A percentile compares a stretch with the other conserved stretches of the same genome.
phyloP scores from a whole-genome alignment of 2,329 filamentous ascomycete species.

The Diaporthe sp. region DNA sequence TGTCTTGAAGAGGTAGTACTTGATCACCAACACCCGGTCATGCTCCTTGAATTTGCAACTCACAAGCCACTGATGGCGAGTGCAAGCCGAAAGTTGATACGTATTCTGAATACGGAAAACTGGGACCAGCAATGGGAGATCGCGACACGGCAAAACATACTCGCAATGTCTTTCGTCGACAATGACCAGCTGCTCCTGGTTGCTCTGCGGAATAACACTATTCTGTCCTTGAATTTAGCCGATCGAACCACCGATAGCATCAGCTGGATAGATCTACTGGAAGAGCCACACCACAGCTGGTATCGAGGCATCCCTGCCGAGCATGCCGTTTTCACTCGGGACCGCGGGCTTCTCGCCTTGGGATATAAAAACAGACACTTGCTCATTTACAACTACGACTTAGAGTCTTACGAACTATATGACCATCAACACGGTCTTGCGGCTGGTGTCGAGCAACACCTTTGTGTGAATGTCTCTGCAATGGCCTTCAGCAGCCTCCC shows the following conservation, averaged over 20 bases:
- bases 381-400: not conserved
- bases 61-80: not conserved
- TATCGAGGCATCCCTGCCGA: not conserved
- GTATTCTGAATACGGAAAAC: not conserved
- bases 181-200: not conserved
- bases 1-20: not conserved
- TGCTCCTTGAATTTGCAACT: not conserved
- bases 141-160: not conserved
- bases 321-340: not conserved
- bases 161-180: not conserved
- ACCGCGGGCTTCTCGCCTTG: not conserved
- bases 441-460: not conserved
- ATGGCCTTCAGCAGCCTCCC: constrained; percentile 9
- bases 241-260: not conserved
- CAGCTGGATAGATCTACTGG: not conserved
- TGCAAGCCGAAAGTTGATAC: not conserved
- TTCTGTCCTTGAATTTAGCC: not conserved
- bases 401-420: not conserved
- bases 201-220: constrained; percentile 1
- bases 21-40: not conserved
- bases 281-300: constrained; percentile 1
- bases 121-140: not conserved
- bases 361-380: not conserved
- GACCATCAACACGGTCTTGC: not conserved
- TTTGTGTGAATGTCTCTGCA: not conserved